Conservation (phyloP, 2,329 filamentous ascomycete species). For the Sclerotinia borealis region DNA sequence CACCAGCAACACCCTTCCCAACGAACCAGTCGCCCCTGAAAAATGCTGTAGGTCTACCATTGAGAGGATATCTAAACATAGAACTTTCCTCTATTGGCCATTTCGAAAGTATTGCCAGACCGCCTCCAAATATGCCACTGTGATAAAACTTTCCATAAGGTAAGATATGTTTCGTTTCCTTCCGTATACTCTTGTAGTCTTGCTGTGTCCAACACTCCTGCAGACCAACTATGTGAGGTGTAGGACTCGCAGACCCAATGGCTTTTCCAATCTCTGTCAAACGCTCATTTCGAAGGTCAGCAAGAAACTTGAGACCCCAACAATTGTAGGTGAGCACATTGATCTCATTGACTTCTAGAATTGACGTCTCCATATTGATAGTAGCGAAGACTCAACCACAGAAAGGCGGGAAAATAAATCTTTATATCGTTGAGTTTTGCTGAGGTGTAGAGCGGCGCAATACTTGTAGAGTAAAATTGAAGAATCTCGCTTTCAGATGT, state of each 20-base stretch:
- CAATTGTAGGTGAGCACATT: slow-evolving; percentile 88
- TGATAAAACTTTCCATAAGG: slow-evolving; percentile 93
- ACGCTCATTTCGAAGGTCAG: slow-evolving; percentile 69
- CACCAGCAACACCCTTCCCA: slow-evolving; percentile 86
- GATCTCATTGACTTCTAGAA: slow-evolving; percentile 42
- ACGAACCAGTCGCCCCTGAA: slow-evolving; percentile 95
- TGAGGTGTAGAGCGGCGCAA: not conserved
- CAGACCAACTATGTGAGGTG: slow-evolving; percentile 81
- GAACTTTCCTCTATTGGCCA: slow-evolving; percentile 89
- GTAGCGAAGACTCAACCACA: no score
- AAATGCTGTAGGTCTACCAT: slow-evolving; percentile 88
- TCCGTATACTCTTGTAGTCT: slow-evolving; percentile 74
- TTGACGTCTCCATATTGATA: not conserved
- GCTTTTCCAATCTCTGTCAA: slow-evolving; percentile 78
- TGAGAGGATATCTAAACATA: slow-evolving; percentile 84
- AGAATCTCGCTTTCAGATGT: not conserved
- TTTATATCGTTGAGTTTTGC: not conserved
- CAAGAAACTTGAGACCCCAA: slow-evolving; percentile 90
- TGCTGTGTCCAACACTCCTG: slow-evolving; percentile 92
- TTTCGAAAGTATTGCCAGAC: slow-evolving; percentile 79
- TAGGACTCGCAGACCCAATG: slow-evolving; percentile 60
- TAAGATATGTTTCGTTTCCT: slow-evolving; percentile 64
- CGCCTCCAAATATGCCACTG: slow-evolving; percentile 82
- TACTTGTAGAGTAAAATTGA: not conserved
- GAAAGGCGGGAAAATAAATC: not conserved